phyloP scores from a whole-genome alignment of 2,329 filamentous ascomycete species.

The Metarhizium humberi region DNA sequence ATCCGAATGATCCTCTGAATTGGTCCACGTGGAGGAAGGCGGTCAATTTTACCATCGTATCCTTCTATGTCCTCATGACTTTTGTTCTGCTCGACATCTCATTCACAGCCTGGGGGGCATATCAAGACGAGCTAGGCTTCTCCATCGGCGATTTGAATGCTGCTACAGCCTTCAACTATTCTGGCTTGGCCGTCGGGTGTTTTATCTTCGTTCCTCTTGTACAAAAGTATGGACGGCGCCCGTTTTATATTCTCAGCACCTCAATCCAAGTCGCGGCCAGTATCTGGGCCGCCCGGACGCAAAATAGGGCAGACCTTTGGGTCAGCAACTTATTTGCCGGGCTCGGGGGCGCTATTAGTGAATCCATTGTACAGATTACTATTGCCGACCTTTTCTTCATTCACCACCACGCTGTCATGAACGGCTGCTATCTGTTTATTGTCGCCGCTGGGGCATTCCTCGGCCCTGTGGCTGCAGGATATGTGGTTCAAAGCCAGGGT shows the following conservation, averaged over 20 bases:
- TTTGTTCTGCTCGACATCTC: neutral
- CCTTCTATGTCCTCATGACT: neutral
- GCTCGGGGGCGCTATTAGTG: conserved; percentile 27
- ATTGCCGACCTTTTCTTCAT: conserved; percentile 23
- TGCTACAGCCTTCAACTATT: neutral
- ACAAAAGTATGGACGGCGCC: conserved; percentile 24
- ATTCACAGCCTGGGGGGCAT: neutral
- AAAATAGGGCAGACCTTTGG: conserved; percentile 11
- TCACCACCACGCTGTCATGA: conserved; percentile 18
- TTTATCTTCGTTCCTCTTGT: conserved; percentile 22
- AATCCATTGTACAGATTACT: conserved; percentile 28
- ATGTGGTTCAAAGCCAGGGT: conserved; percentile 12
- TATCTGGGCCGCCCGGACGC: conserved; percentile 11
- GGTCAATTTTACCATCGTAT: neutral
- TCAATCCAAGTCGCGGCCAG: conserved; percentile 8
- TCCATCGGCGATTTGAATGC: neutral
- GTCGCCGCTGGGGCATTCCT: conserved; percentile 17
- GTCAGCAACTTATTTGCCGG: conserved; percentile 16
- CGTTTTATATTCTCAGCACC: conserved; percentile 17
- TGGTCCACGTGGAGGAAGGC: neutral
- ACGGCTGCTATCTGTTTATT: conserved; percentile 19
- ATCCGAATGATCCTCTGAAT: neutral
- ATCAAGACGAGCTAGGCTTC: neutral
- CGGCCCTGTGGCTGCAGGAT: conserved; percentile 12
- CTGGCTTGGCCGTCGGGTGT: neutral